Conservation (phyloP, 768 basidiomycete genomes). For the Dacryopinax spathularia region DNA sequence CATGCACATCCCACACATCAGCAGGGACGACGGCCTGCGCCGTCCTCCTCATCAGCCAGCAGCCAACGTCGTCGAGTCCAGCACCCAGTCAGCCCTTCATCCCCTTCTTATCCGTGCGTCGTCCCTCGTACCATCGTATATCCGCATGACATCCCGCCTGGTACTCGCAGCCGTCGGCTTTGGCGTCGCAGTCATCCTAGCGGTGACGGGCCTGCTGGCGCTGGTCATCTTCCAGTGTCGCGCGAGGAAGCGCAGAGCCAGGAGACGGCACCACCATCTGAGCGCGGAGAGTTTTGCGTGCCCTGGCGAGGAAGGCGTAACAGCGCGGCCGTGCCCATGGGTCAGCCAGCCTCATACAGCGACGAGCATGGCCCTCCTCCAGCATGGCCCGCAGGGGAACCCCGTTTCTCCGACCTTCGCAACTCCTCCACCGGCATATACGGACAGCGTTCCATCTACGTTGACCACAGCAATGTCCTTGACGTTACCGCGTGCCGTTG, state of each 20-base stretch:
- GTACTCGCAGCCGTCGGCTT: background rate
- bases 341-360: background rate
- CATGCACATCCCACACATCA: slow-evolving; percentile 1
- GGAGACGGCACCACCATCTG: background rate
- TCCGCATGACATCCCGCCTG: background rate
- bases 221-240: background rate
- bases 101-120: slow-evolving; percentile 2
- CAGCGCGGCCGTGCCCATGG: background rate
- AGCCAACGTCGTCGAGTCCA: background rate
- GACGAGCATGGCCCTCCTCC: background rate
- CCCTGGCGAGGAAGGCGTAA: background rate
- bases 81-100: background rate
- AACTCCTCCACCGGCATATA: background rate
- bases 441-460: background rate
- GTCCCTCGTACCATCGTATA: background rate
- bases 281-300: background rate
- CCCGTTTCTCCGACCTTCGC: background rate
- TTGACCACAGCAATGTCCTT: background rate
- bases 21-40: no score
- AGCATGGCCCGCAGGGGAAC: no score
- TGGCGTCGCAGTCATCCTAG: background rate
- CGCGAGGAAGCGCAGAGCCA: background rate
- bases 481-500: background rate
- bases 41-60: background rate
- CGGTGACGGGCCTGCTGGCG: background rate